A percentile compares a stretch with the other conserved stretches of the same genome.
Evolutionary conservation across 2,329 filamentous ascomycete species (phyloP).

Genomic region (Ascochyta viciae-villosae): DNA sequence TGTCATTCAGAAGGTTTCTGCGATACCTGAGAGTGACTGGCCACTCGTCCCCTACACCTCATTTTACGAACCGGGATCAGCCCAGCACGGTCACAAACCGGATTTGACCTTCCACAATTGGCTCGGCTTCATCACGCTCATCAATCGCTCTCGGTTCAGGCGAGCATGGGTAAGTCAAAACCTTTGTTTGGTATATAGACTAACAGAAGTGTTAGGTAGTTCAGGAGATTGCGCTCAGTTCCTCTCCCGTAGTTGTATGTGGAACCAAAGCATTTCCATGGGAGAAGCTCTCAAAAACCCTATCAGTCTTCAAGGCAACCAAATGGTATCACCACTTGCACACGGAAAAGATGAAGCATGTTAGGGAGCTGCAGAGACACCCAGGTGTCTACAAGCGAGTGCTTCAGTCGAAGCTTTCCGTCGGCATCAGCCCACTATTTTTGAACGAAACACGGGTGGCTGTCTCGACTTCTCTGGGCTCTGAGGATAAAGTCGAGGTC

Average conservation of each 20-base stretch:
- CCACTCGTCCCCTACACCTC: constrained; percentile 29
- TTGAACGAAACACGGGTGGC: constrained; percentile 29
- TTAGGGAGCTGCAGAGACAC: constrained; percentile 19
- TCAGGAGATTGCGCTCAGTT: constrained; percentile 38
- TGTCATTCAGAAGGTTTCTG: constrained; percentile 27
- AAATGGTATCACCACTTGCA: constrained; percentile 38
- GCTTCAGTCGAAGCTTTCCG: constrained; percentile 10
- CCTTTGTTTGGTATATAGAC: not conserved
- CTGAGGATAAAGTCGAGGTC: not conserved
- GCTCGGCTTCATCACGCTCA: constrained; percentile 37
- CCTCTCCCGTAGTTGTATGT: constrained; percentile 28
- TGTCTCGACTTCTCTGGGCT: constrained; percentile 4
- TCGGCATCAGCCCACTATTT: constrained; percentile 33
- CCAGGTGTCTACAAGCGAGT: constrained; percentile 32
- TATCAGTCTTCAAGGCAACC: constrained; percentile 32
- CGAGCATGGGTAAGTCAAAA: constrained; percentile 34
- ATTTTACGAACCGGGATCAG: constrained; percentile 26
- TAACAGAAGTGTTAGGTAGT: constrained; percentile 24
- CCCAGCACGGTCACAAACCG: constrained; percentile 3
- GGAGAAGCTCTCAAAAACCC: constrained; percentile 31
- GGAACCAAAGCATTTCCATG: constrained; percentile 27
- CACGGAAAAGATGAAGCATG: constrained; percentile 34
- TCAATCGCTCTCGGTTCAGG: constrained; percentile 39
- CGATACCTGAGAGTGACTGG: constrained; percentile 29
- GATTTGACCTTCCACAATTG: constrained; percentile 31